Percentiles rank a stretch among this genome's conserved stretches.
Conservation (phyloP, 2,329 filamentous ascomycete species). For the Hortaea werneckii region DNA sequence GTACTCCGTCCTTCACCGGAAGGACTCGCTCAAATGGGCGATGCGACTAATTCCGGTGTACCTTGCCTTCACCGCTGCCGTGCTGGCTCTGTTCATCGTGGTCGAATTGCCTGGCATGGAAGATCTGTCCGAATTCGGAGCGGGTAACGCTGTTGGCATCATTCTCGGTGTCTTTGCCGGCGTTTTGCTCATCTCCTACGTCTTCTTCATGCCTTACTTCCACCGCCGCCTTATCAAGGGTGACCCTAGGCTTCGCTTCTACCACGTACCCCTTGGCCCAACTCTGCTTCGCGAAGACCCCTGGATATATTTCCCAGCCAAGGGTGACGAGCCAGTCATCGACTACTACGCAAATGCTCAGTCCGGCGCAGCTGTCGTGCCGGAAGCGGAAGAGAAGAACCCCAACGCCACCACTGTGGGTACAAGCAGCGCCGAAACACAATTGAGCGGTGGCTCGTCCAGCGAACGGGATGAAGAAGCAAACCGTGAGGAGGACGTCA, state of each 20-base stretch:
- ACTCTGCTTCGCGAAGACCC: slow-evolving; percentile 29
- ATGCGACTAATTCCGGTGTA: slow-evolving; percentile 40
- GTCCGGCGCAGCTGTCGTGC: not conserved
- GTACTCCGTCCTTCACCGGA: slow-evolving; percentile 37
- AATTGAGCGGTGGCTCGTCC: not conserved
- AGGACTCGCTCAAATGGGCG: slow-evolving; percentile 38
- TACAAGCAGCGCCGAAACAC: not conserved
- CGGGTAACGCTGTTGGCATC: slow-evolving; percentile 40
- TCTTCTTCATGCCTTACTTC: slow-evolving; percentile 51
- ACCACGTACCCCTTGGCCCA: slow-evolving; percentile 36
- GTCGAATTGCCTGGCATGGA: slow-evolving; percentile 25
- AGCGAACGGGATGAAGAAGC: slow-evolving; percentile 1
- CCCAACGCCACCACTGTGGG: not conserved
- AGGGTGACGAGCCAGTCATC: slow-evolving; percentile 10
- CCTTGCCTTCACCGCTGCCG: slow-evolving; percentile 34
- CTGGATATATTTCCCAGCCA: slow-evolving; percentile 9
- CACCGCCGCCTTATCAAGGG: slow-evolving; percentile 49
- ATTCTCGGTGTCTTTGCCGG: slow-evolving; percentile 45
- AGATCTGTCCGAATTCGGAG: not conserved
- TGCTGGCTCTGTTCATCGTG: slow-evolving; percentile 48
- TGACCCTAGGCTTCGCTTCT: slow-evolving; percentile 50
- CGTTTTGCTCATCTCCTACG: slow-evolving; percentile 38
- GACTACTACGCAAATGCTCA: slow-evolving; percentile 13
- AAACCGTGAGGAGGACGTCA: not conserved
- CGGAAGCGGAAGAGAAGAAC: slow-evolving; percentile 5